Evolutionary conservation across 2,329 filamentous ascomycete genomes (phyloP), one percentile per base, ranked within the genome.

Genomic region (Xylariales sp.): DNA sequence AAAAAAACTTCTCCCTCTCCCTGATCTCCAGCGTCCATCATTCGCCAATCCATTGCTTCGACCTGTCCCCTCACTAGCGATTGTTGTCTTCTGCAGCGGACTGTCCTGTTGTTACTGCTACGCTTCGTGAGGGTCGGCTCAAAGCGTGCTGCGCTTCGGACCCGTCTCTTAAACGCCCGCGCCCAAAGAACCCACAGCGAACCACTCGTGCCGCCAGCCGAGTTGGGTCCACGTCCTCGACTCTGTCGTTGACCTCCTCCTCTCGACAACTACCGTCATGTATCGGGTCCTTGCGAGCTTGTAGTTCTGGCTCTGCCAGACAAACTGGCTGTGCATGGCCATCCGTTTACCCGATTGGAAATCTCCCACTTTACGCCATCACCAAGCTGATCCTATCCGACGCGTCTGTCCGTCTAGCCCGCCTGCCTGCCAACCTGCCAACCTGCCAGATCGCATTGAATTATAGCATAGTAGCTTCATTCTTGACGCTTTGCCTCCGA

Each of bases 221-320:
- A 41, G 45, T 50, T 20, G 19, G 34, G 18, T 21, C 27, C 25
- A 23, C 14, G 17, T n/a, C 28, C 14, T 38, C 49, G 47, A 46
- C 49, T 38, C 42, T 30, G 27, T 40, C 43, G 37, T 40, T 27
- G 14, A n/a, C 34, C 23, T 40, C 39, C 41, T 45, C 40, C 45
- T 40, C 40, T 46, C 47, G 40, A 49, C 49, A 40, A 50, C 46
- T 45, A 49, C 51, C 54, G 59, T 59, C 55, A 65, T 63, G 61
- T 59, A 58, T 62, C 53, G 50, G 54, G 50, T 51, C 50, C 49
- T 54, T 52, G 55, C 51, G 40, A 50, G 50, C 49, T 60, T 56
- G 46, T 65, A 60, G 61, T 55, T 61, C 57, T 63, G 61, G 61
- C 60, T 52, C 45, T 45, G 60, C 60, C 60, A 61, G 60, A 57